phyloP scores from a whole-genome alignment of 208 protist species.

The Spironucleus salmonicida region DNA sequence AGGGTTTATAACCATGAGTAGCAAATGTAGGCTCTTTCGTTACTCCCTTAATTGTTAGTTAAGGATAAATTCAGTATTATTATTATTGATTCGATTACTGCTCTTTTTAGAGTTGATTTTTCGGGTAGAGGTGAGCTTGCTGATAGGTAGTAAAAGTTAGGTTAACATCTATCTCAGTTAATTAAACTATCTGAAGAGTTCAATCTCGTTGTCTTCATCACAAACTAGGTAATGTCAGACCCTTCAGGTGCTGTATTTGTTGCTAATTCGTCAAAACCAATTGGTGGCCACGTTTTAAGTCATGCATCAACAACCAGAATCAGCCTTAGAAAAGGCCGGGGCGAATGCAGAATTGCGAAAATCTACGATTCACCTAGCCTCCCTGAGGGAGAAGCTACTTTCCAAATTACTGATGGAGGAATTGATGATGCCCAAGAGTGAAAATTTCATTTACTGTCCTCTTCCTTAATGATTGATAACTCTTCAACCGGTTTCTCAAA shows the following conservation, averaged over 20 bases:
- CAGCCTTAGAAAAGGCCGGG: constrained; percentile 89
- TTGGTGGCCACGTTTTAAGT: constrained; percentile 90
- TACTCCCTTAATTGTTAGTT: constrained; percentile 45
- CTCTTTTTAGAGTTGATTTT: constrained; percentile 86
- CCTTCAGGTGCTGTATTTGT: constrained; percentile 54
- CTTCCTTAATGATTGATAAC: too few species aligned
- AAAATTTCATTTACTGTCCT: too few species aligned
- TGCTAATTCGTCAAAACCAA: constrained; percentile 61
- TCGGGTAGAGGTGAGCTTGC: constrained; percentile 80
- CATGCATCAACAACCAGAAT: constrained; percentile 96
- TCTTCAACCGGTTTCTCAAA: too few species aligned
- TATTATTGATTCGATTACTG: constrained; percentile 93
- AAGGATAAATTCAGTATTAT: constrained; percentile 58
- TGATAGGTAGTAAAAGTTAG: constrained; percentile 68
- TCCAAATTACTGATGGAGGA: constrained; percentile 78
- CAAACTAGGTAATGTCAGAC: constrained; percentile 62
- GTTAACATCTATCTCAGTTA: constrained; percentile 57
- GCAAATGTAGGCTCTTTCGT: constrained; percentile 64
- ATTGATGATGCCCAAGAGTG: constrained; percentile 78
- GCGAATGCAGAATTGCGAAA: constrained; percentile 94
- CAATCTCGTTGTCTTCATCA: constrained; percentile 67
- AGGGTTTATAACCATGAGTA: constrained; percentile 72
- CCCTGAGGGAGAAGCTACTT: constrained; percentile 84
- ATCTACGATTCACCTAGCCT: constrained; percentile 97
- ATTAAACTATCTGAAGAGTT: constrained; percentile 76